A percentile compares a stretch with the other conserved stretches of the same genome.
phyloP scores from a whole-genome alignment of 2,329 filamentous ascomycete genomes.

The Fusarium graminum region DNA sequence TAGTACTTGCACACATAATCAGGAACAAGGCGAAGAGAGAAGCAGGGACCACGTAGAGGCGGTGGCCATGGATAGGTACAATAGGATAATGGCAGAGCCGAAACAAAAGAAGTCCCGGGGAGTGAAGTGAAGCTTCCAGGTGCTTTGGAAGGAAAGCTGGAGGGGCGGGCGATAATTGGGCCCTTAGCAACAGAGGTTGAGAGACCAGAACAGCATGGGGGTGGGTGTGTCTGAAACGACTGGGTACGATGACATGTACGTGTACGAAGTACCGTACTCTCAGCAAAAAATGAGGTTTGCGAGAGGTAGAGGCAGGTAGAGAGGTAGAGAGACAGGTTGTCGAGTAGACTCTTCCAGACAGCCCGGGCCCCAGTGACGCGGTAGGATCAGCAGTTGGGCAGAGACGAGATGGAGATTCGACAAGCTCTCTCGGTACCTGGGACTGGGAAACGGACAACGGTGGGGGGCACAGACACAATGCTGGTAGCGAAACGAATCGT shows the following conservation, averaged over 20 bases:
- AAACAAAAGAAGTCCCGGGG: slow-evolving; percentile 47
- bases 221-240: slow-evolving; percentile 51
- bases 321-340: slow-evolving; percentile 33
- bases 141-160: slow-evolving; percentile 48
- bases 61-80: slow-evolving; percentile 51
- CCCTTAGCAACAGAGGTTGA: slow-evolving; percentile 50
- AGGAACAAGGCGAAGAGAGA: slow-evolving; percentile 53
- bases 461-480: slow-evolving; percentile 48
- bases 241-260: slow-evolving; percentile 50
- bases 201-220: slow-evolving; percentile 50
- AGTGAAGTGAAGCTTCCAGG: slow-evolving; percentile 50
- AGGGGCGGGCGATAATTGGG: slow-evolving; percentile 51
- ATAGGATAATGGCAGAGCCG: slow-evolving; percentile 47
- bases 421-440: slow-evolving; percentile 46
- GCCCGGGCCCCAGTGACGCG: slow-evolving; percentile 46
- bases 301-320: slow-evolving; percentile 36
- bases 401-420: slow-evolving; percentile 48
- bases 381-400: slow-evolving; percentile 52
- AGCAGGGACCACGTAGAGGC: slow-evolving; percentile 57
- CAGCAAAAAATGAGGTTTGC: slow-evolving; percentile 41
- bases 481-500: slow-evolving; percentile 40
- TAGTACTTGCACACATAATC: slow-evolving; percentile 55
- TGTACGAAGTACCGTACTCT: slow-evolving; percentile 47
- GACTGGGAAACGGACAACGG: slow-evolving; percentile 44
- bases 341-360: slow-evolving; percentile 40